Evolutionary conservation across 352 stramenopile genomes (phyloP).

Genomic region (Pythium periplocum): DNA sequence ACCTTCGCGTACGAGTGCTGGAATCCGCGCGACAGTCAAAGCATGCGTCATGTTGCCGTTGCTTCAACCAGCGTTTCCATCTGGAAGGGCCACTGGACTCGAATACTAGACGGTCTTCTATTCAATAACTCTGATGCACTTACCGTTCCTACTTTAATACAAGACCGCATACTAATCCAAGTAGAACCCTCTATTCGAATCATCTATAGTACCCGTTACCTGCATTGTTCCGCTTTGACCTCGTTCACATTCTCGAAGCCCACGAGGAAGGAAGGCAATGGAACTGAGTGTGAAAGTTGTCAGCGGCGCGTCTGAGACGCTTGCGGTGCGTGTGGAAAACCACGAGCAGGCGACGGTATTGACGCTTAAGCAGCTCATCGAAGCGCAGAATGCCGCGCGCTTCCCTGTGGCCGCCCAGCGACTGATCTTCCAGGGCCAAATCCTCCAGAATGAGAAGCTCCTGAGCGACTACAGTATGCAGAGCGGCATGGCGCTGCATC

Average conservation of each 20-base stretch:
- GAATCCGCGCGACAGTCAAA: slow-evolving; percentile 9
- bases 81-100: neutral
- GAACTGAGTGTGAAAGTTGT: slow-evolving; percentile 73
- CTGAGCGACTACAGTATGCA: slow-evolving; percentile 63
- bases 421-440: slow-evolving; percentile 84
- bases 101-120: neutral
- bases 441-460: slow-evolving; percentile 67
- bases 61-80: neutral
- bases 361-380: slow-evolving; percentile 57
- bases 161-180: neutral
- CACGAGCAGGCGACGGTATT: slow-evolving; percentile 45
- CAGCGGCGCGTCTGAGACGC: slow-evolving; percentile 47
- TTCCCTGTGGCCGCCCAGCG: slow-evolving; percentile 70
- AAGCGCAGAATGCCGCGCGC: slow-evolving; percentile 43
- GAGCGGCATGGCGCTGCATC: slow-evolving; percentile 59
- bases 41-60: neutral
- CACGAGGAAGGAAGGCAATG: slow-evolving; percentile 1
- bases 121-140: neutral
- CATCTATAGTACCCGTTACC: neutral
- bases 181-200: neutral
- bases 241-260: neutral
- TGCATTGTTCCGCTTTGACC: neutral
- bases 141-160: neutral
- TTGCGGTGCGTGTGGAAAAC: slow-evolving; percentile 36
- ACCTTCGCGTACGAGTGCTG: slow-evolving; percentile 19